Conservation (phyloP, 2,329 filamentous ascomycete genomes). For the Phoma sp. region DNA sequence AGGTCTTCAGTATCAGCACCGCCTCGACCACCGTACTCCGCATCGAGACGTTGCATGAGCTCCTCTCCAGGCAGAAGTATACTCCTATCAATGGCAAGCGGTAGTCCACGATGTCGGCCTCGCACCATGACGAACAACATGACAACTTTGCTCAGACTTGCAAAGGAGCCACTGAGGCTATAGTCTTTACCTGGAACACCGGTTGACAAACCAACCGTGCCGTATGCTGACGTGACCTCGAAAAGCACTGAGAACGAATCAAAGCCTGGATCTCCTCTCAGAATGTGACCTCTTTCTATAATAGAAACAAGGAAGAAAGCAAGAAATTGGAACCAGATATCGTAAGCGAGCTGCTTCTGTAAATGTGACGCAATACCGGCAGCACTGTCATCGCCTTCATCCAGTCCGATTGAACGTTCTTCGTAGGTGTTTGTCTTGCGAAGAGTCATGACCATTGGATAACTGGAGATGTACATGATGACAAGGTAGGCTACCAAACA, state of each 20-base stretch:
- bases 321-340: conserved; percentile 71
- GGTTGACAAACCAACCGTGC: conserved; percentile 67
- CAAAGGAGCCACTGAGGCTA: conserved; percentile 64
- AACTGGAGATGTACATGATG: conserved; percentile 72
- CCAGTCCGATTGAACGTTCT: conserved; percentile 70
- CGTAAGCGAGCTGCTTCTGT: conserved; percentile 70
- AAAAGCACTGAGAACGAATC: conserved; percentile 54
- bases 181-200: conserved; percentile 63
- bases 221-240: conserved; percentile 66
- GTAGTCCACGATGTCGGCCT: conserved; percentile 39
- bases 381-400: conserved; percentile 42
- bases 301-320: conserved; percentile 67
- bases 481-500: conserved; percentile 68
- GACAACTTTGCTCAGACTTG: conserved; percentile 64
- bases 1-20: conserved; percentile 19
- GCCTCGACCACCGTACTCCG: conserved; percentile 34
- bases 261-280: conserved; percentile 44
- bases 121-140: conserved; percentile 64
- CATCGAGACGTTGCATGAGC: conserved; percentile 45
- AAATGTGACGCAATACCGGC: conserved; percentile 56
- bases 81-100: conserved; percentile 42
- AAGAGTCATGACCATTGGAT: conserved; percentile 69
- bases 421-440: conserved; percentile 77
- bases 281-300: conserved; percentile 65
- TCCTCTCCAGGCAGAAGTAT: conserved; percentile 43